Conservation (phyloP, 1,284 basidiomycete genomes). For the Ustilago loliicola region DNA sequence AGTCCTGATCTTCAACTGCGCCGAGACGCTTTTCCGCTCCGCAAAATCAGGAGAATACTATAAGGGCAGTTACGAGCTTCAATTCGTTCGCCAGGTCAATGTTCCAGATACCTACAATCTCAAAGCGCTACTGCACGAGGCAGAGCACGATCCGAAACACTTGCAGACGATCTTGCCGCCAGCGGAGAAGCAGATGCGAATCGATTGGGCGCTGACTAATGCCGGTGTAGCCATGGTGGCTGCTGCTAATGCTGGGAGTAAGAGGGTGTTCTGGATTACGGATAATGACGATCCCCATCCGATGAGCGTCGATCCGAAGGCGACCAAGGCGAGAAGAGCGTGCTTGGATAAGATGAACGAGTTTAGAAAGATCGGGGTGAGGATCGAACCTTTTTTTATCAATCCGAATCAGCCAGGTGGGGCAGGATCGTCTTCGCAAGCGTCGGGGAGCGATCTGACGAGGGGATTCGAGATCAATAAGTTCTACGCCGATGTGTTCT, state of each 20-base stretch:
- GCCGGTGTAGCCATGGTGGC: conserved; percentile 72
- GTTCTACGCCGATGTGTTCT: conserved; percentile 75
- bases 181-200: conserved; percentile 73
- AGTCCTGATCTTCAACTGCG: conserved; percentile 91
- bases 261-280: conserved; percentile 92
- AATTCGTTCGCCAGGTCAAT: conserved; percentile 81
- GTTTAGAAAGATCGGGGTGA: conserved; percentile 82
- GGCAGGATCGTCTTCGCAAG: conserved; percentile 1
- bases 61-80: conserved; percentile 80
- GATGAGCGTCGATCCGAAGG: conserved; percentile 72
- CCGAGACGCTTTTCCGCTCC: conserved; percentile 70
- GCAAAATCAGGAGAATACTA: conserved; percentile 73
- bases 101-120: conserved; percentile 75
- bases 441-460: conserved; percentile 22
- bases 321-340: conserved; percentile 42
- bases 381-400: conserved; percentile 93
- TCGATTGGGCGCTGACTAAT: conserved; percentile 77
- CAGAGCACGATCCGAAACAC: conserved; percentile 64
- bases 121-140: conserved; percentile 74
- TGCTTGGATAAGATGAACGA: conserved; percentile 73
- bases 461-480: conserved; percentile 78
- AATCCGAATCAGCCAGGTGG: conserved; percentile 76
- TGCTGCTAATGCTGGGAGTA: conserved; percentile 85
- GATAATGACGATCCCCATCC: conserved; percentile 81
- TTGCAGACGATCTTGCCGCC: conserved; percentile 63